These are phyloP conservation scores for Polyplosphaeria fusca DNA, from an alignment of 495 filamentous ascomycete species.

Conservation along the genomic window DNA sequence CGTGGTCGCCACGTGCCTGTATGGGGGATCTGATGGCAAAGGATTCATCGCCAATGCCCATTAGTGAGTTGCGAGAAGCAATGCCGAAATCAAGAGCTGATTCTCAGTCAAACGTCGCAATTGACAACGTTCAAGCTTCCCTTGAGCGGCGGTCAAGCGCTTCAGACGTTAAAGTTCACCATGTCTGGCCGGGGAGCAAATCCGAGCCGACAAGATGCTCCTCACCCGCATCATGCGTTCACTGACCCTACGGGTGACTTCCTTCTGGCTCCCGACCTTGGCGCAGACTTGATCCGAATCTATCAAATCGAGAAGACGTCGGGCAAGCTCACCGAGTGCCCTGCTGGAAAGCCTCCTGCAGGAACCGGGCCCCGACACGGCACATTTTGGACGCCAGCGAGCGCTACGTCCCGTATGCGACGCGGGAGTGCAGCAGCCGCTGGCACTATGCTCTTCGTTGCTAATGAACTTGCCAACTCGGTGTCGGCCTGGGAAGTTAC, in stretches of 20 bases:
- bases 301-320: slow-evolving; percentile 28
- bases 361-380: slow-evolving; percentile 50
- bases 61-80: slow-evolving; percentile 12
- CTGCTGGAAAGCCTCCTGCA: slow-evolving; percentile 37
- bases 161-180: slow-evolving; percentile 14
- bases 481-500: slow-evolving; percentile 45
- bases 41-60: slow-evolving; percentile 19
- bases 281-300: slow-evolving; percentile 20
- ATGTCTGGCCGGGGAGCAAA: slow-evolving; percentile 4
- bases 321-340: slow-evolving; percentile 42
- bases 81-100: not conserved
- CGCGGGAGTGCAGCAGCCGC: not conserved
- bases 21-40: slow-evolving; percentile 14
- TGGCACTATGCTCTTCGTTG: slow-evolving; percentile 44
- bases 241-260: slow-evolving; percentile 13
- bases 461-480: slow-evolving; percentile 51
- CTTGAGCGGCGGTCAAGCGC: slow-evolving; percentile 3
- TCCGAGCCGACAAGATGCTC: slow-evolving; percentile 14
- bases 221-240: slow-evolving; percentile 13
- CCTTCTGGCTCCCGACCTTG: slow-evolving; percentile 13
- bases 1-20: slow-evolving; percentile 4
- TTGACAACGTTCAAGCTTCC: slow-evolving; percentile 18
- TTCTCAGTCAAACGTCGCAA: slow-evolving; percentile 11
- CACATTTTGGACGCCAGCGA: slow-evolving; percentile 42
- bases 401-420: too few species aligned